Evolutionary conservation across 495 filamentous ascomycete species (phyloP), one percentile per base, ranked within the genome.

Genomic region (Penicillium flavigenum): DNA sequence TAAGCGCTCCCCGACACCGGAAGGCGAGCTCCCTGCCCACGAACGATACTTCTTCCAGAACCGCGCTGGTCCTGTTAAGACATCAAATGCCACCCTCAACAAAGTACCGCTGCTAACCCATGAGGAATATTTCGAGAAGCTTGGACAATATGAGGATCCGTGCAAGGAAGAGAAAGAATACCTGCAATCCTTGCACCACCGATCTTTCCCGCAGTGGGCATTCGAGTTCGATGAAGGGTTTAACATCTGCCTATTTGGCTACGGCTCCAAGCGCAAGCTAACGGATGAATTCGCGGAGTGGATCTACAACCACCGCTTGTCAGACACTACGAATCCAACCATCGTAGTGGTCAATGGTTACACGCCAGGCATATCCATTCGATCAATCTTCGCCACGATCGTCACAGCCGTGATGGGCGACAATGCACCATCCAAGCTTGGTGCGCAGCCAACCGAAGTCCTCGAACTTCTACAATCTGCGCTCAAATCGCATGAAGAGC

Each of bases 21-120:
- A 90, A 36, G 79, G 81, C 27, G 83, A 92, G 57, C 79, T 98
- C 5, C 88, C 92, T 20, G 78, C 91, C 0, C 88, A 96, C 60
- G 94, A 98, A 67, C 86, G 86, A 49, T 98, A 96, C 68, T 98
- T 98, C 67, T 91, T 86, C 71, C 88, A 97, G 63, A 96, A 96
- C 69, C 86, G 89, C 34, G 85, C 90, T 16, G 90, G 89, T 19
- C 80, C 85, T 4, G 74, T 80, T 45, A 91, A 92, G 66, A 96
- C 93, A 5, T 96, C 92, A 9, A 88, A 87, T 65, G 94, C 91
- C 62, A 96, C 83, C 14, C 78, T 98, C 8, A 80, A 88, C 2
- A 87, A 90, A 41, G 76, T 93, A 22, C 72, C 82, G 5, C 76
- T 95, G 20, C 83, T 98, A 41, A 90, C 87, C 20, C 92, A 96